phyloP scores from a whole-genome alignment of 2,329 filamentous ascomycete genomes.

The Fusarium albosuccineum region DNA sequence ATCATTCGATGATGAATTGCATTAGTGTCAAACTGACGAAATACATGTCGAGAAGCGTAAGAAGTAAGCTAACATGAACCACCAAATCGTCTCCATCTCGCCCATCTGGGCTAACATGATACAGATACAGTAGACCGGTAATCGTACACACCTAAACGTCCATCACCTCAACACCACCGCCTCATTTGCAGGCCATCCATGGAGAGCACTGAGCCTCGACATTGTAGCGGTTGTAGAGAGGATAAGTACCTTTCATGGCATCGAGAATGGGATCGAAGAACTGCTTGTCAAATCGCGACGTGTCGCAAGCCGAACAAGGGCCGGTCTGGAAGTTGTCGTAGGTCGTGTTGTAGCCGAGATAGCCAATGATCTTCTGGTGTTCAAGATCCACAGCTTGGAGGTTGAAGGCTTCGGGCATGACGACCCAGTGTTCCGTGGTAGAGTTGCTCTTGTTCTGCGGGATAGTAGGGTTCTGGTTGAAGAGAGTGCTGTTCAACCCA shows the following conservation, averaged over 20 bases:
- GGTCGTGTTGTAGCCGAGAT: slow-evolving; percentile 54
- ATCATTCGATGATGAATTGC: slow-evolving; percentile 10
- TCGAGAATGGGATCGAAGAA: slow-evolving; percentile 55
- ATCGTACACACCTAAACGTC: background rate
- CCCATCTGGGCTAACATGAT: slow-evolving; percentile 16
- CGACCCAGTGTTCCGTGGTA: slow-evolving; percentile 52
- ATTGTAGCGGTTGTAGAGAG: slow-evolving; percentile 54
- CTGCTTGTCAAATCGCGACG: slow-evolving; percentile 51
- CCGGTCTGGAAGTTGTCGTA: slow-evolving; percentile 54
- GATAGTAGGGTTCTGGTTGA: slow-evolving; percentile 56
- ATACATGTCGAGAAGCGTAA: slow-evolving; percentile 39
- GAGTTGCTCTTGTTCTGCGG: slow-evolving; percentile 49
- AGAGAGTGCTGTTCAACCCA: slow-evolving; percentile 55
- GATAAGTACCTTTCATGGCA: slow-evolving; percentile 55
- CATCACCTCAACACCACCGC: background rate
- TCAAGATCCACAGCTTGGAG: slow-evolving; percentile 52
- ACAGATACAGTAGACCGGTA: slow-evolving; percentile 17
- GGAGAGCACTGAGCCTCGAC: slow-evolving; percentile 55
- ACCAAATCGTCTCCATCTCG: slow-evolving; percentile 32
- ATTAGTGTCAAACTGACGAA: slow-evolving; percentile 26
- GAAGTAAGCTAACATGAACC: slow-evolving; percentile 34
- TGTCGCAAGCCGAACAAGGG: slow-evolving; percentile 54
- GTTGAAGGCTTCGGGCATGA: slow-evolving; percentile 56
- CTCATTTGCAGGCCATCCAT: slow-evolving; percentile 53
- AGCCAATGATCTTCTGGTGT: slow-evolving; percentile 51